Conservation (phyloP, 306 rosid species). For the Cucumis hystrix region DNA sequence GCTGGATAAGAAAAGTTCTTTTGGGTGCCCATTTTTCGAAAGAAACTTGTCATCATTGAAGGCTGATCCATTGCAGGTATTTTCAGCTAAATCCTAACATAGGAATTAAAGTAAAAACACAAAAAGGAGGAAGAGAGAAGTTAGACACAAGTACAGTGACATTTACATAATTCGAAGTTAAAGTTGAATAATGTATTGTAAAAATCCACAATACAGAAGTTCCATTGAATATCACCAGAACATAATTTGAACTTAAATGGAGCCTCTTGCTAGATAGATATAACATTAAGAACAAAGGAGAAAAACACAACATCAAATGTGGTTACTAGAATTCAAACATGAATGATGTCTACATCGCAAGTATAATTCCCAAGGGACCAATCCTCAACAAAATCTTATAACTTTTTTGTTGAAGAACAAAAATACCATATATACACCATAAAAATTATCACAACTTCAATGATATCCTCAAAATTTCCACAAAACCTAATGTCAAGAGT, state of each 20-base stretch:
- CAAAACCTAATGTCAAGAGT: background rate
- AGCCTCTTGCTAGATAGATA: background rate
- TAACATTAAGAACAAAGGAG: background rate
- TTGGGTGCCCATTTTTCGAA: conserved; percentile 62
- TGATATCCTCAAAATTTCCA: background rate
- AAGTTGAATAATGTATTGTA: background rate
- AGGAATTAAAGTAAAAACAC: background rate
- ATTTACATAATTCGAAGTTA: background rate
- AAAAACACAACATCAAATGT: background rate
- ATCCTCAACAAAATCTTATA: background rate
- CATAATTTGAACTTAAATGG: background rate
- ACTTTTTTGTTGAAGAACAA: background rate
- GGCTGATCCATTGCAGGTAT: conserved; percentile 47
- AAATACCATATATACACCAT: background rate
- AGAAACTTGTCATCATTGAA: conserved; percentile 73
- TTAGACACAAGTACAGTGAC: background rate
- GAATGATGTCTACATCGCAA: background rate
- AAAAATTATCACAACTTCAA: background rate
- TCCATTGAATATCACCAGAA: background rate
- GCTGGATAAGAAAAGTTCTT: conserved; percentile 87
- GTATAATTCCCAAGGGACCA: background rate
- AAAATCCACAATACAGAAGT: background rate
- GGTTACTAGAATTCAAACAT: background rate
- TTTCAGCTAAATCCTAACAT: conserved; percentile 61
- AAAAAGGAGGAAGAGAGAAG: background rate